phyloP scores from a whole-genome alignment of 768 basidiomycete genomes.

The Favolaschia claudopus region DNA sequence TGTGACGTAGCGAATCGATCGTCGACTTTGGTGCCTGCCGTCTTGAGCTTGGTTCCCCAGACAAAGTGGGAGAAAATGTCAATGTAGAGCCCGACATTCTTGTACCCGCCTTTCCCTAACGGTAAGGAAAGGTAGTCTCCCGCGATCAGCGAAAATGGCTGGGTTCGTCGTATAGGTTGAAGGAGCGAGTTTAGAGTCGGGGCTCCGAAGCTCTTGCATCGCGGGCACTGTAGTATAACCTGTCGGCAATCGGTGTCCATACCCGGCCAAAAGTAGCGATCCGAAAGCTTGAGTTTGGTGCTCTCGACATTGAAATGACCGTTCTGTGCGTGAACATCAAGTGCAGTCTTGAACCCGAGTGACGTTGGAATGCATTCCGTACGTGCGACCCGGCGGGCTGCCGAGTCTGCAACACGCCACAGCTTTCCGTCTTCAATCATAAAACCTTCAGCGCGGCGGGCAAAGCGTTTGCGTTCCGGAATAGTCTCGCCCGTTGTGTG shows the following conservation, averaged over 20 bases:
- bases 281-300: conserved; percentile 29
- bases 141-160: conserved; percentile 37
- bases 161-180: conserved; percentile 35
- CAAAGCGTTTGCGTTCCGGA: neutral
- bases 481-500: conserved; percentile 18
- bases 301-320: conserved; percentile 35
- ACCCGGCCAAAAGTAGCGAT: conserved; percentile 25
- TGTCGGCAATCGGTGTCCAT: conserved; percentile 29
- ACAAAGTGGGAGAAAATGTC: conserved; percentile 30
- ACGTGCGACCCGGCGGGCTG: conserved; percentile 2
- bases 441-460: conserved; percentile 7
- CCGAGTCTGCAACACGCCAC: conserved; percentile 16
- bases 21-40: neutral
- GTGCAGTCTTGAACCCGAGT: conserved; percentile 2
- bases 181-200: conserved; percentile 32
- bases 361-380: conserved; percentile 15
- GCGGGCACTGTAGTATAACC: conserved; percentile 30
- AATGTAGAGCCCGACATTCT: conserved; percentile 27
- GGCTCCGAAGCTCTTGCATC: conserved; percentile 36
- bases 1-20: conserved; percentile 15
- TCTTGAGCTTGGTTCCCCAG: conserved; percentile 31
- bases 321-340: conserved; percentile 13
- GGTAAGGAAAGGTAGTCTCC: conserved; percentile 39
- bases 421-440: conserved; percentile 21
- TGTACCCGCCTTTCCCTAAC: conserved; percentile 30